Evolutionary conservation across 2,329 filamentous ascomycete species (phyloP).

Genomic region (Ophiostoma tasmaniense): DNA sequence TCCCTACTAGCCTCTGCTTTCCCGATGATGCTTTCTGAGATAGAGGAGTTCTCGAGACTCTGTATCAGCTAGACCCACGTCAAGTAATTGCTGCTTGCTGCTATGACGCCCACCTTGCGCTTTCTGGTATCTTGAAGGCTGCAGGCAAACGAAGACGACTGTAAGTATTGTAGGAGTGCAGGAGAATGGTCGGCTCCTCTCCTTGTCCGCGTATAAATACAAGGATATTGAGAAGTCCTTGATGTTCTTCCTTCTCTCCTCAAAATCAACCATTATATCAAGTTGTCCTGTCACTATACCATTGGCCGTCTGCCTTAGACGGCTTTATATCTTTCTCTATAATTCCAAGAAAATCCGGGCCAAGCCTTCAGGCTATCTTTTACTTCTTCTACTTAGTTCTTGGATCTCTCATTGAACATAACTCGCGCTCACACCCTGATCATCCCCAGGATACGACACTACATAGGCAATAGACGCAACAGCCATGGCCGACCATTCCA

Average conservation of each 20-base stretch:
- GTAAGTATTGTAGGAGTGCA: background rate
- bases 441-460: background rate
- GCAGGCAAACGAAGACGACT: background rate
- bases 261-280: background rate
- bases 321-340: too few species aligned
- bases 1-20: background rate
- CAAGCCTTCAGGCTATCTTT: too few species aligned
- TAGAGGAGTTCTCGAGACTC: background rate
- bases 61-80: background rate
- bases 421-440: background rate
- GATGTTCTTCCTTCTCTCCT: background rate
- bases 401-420: background rate
- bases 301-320: too few species aligned
- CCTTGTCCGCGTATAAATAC: background rate
- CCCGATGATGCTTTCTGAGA: background rate
- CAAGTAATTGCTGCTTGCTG: background rate
- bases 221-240: background rate
- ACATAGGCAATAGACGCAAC: background rate
- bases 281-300: background rate
- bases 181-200: background rate
- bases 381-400: background rate
- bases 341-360: too few species aligned
- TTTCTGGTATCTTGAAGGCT: background rate
- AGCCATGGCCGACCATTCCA: constrained; percentile 9
- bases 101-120: background rate